Evolutionary conservation across 768 basidiomycete genomes (phyloP).

Genomic region (Russula sp.): DNA sequence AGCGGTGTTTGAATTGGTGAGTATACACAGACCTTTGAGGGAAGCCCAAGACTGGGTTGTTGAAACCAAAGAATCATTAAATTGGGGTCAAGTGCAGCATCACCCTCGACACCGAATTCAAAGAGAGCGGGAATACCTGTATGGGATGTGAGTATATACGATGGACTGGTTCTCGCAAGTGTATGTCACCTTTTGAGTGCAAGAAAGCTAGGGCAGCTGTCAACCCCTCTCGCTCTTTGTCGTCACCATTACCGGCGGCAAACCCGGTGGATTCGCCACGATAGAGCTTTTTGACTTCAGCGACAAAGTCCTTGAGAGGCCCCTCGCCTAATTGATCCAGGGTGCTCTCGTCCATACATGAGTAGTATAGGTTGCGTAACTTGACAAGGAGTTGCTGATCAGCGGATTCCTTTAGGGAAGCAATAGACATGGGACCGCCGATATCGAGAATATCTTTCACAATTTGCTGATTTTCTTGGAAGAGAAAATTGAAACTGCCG

Average conservation of each 20-base stretch:
- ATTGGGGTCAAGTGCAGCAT: slow-evolving; percentile 82
- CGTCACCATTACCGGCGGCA: slow-evolving; percentile 25
- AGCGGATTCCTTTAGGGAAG: slow-evolving; percentile 36
- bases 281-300: slow-evolving; percentile 58
- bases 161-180: neutral
- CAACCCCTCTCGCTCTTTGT: slow-evolving; percentile 51
- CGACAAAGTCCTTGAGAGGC: slow-evolving; percentile 68
- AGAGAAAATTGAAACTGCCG: slow-evolving; percentile 69
- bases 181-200: slow-evolving; percentile 69
- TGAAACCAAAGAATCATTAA: slow-evolving; percentile 82
- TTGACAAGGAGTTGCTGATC: slow-evolving; percentile 60
- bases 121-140: slow-evolving; percentile 77
- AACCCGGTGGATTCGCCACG: slow-evolving; percentile 49
- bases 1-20: neutral
- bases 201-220: slow-evolving; percentile 83
- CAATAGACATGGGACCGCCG: slow-evolving; percentile 32
- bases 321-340: slow-evolving; percentile 68
- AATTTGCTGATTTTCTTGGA: slow-evolving; percentile 73
- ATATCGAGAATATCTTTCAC: slow-evolving; percentile 69
- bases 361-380: slow-evolving; percentile 68
- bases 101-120: slow-evolving; percentile 82
- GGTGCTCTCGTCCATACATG: slow-evolving; percentile 77
- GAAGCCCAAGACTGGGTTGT: slow-evolving; percentile 77
- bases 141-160: slow-evolving; percentile 10
- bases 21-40: slow-evolving; percentile 64